Evolutionary conservation across 768 basidiomycete genomes (phyloP).

Genomic region (Mycena leptocephala): DNA sequence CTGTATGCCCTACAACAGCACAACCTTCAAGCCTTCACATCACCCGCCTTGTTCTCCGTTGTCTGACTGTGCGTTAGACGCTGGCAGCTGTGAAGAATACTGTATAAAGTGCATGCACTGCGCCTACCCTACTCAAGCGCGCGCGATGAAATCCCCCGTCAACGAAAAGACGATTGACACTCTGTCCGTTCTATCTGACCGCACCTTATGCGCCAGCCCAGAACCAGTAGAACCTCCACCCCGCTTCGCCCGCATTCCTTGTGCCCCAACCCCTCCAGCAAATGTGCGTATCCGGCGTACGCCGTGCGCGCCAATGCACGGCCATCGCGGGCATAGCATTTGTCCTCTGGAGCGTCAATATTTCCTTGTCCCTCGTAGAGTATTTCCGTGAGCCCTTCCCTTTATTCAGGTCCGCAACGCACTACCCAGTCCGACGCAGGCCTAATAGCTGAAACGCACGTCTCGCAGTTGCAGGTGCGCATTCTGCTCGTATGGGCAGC

Average conservation of each 20-base stretch:
- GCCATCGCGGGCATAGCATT: neutral
- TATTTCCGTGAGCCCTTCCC: constrained; percentile 1
- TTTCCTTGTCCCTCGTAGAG: constrained; percentile 18
- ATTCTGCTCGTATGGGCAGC: constrained; percentile 13
- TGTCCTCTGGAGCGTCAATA: neutral
- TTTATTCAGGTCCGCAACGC: neutral
- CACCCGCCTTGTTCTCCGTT: neutral
- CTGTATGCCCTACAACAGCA: neutral
- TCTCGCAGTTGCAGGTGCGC: neutral
- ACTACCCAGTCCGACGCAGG: neutral
- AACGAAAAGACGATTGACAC: neutral
- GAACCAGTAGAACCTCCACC: neutral
- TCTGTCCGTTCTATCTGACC: constrained; percentile 14
- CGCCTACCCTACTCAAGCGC: neutral
- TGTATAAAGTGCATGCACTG: neutral
- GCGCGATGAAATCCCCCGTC: neutral
- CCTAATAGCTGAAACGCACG: neutral
- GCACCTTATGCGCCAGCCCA: constrained; percentile 18
- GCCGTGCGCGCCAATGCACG: neutral
- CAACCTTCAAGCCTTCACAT: neutral
- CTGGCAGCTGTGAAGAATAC: neutral
- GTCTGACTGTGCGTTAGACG: neutral
- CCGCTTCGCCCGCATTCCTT: neutral
- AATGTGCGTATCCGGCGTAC: neutral
- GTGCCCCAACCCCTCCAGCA: neutral